These are phyloP conservation scores for Coemansia sp. DNA, from an alignment of 192 early-diverging fungal species.

Conservation along the genomic window DNA sequence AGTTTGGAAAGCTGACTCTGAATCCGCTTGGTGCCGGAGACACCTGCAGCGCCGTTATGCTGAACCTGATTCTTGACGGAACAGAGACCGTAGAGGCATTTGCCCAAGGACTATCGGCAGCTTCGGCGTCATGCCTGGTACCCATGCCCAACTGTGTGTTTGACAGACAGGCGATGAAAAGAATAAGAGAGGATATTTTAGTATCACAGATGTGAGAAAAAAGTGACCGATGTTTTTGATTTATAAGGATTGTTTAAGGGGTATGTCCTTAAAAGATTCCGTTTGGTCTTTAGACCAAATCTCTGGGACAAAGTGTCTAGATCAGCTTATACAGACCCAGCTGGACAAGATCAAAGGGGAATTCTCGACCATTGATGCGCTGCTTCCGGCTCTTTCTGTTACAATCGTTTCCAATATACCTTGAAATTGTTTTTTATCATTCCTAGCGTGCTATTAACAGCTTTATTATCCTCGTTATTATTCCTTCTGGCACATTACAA, in stretches of 20 bases:
- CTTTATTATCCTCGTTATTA: too few relatives aligned
- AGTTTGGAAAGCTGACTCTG: slow-evolving; percentile 6
- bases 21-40: slow-evolving; percentile 49
- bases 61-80: slow-evolving; percentile 26
- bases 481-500: too few relatives aligned
- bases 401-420: too few relatives aligned
- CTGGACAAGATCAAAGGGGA: too few relatives aligned
- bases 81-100: slow-evolving; percentile 22
- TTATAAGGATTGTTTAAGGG: neutral
- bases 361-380: too few relatives aligned
- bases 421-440: too few relatives aligned
- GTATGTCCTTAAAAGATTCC: too few relatives aligned
- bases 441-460: too few relatives aligned
- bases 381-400: too few relatives aligned
- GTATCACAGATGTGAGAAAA: slow-evolving; percentile 8
- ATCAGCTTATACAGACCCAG: too few relatives aligned
- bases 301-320: too few relatives aligned
- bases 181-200: slow-evolving; percentile 15
- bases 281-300: too few relatives aligned
- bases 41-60: slow-evolving; percentile 39
- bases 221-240: neutral
- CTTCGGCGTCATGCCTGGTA: slow-evolving; percentile 46
- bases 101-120: slow-evolving; percentile 46
- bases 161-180: slow-evolving; percentile 17
- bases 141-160: slow-evolving; percentile 39